Percentiles rank a stretch among this genome's conserved stretches.
phyloP scores from a whole-genome alignment of 306 rosid species.

The Vigna hirtella region DNA sequence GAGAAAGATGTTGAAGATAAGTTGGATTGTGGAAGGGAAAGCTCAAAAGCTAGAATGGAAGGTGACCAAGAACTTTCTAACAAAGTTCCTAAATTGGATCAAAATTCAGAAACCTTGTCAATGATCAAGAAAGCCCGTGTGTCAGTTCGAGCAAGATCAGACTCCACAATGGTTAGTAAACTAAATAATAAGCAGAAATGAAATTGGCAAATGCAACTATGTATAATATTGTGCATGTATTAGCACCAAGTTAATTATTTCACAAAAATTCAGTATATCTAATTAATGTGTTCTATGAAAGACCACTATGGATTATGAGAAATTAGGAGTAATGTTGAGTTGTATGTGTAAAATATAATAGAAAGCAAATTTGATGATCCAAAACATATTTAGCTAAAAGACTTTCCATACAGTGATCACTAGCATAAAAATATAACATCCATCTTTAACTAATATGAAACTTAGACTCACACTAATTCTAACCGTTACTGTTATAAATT shows the following conservation, averaged over 20 bases:
- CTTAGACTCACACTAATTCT: no score
- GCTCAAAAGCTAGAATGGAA: slow-evolving; percentile 20
- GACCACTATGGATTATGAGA: background rate
- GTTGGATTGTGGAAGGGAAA: slow-evolving; percentile 26
- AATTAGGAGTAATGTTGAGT: no score
- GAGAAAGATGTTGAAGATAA: background rate
- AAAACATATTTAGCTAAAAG: no score
- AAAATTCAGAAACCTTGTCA: slow-evolving; percentile 58
- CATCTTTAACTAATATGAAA: no score
- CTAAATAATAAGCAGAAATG: background rate
- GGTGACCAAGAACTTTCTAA: slow-evolving; percentile 41
- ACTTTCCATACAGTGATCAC: no score
- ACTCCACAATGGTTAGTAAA: slow-evolving; percentile 60
- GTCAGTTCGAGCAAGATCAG: slow-evolving; percentile 66
- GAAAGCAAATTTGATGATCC: no score
- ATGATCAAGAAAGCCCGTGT: slow-evolving; percentile 72
- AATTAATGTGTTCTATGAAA: slow-evolving; percentile 1
- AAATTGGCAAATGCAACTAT: background rate
- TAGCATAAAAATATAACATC: no score
- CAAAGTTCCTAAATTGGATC: slow-evolving; percentile 51
- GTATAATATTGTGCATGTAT: background rate
- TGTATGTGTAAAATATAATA: no score
- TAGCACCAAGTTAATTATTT: background rate
- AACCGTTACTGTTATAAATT: no score
- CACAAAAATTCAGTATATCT: background rate